These are phyloP conservation scores for Claviceps capensis DNA, from an alignment of 2,329 filamentous ascomycete species.

Conservation along the genomic window DNA sequence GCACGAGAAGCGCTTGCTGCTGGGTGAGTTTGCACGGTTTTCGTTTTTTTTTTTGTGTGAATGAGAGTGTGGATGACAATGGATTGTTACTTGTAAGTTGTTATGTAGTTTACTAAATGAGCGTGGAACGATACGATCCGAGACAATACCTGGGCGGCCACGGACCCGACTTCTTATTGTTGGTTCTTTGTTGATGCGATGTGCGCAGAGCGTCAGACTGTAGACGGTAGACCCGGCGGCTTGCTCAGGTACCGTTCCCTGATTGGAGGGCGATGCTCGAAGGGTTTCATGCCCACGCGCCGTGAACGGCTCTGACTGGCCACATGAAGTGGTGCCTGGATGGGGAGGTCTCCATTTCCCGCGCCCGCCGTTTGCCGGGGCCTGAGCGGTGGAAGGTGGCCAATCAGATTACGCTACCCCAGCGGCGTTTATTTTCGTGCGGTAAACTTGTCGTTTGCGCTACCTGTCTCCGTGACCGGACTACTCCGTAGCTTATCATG, in stretches of 20 bases:
- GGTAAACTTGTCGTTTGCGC: too few relatives aligned
- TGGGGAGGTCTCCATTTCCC: background rate
- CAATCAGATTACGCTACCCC: too few relatives aligned
- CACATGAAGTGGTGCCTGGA: slow-evolving; percentile 8
- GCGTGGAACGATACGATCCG: background rate
- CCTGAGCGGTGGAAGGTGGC: background rate
- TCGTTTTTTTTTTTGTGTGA: too few relatives aligned
- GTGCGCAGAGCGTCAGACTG: background rate
- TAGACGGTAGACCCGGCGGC: background rate
- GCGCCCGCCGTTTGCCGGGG: background rate
- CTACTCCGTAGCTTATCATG: too few relatives aligned
- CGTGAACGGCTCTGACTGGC: slow-evolving; percentile 8
- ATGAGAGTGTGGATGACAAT: too few relatives aligned
- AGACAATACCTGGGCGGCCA: background rate
- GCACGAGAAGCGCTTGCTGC: too few relatives aligned
- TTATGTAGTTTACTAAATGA: background rate
- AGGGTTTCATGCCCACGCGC: background rate
- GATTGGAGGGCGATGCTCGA: slow-evolving; percentile 8
- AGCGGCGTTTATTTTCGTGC: too few relatives aligned
- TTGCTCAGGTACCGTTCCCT: slow-evolving; percentile 9
- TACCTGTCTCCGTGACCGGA: too few relatives aligned
- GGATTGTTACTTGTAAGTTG: too few relatives aligned
- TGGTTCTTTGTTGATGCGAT: background rate
- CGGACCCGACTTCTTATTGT: background rate
- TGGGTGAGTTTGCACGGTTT: too few relatives aligned